phyloP scores from a whole-genome alignment of 176 grass and related monocot genomes.

The Dendrocalamus sinicus region DNA sequence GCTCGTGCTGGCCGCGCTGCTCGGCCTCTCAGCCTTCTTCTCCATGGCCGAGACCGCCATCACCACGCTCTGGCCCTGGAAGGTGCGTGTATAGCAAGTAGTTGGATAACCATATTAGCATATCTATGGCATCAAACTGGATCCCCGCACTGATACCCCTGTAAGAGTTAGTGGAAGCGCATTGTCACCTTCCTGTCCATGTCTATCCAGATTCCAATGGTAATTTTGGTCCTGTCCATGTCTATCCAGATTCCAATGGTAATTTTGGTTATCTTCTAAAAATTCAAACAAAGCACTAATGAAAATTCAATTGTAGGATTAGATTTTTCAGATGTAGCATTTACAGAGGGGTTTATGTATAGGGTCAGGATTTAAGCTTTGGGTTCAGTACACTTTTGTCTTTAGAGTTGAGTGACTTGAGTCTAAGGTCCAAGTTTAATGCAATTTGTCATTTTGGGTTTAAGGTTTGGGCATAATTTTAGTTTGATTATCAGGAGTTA shows the following conservation, averaged over 20 bases:
- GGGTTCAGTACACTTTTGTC: constrained; percentile 21
- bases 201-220: background rate
- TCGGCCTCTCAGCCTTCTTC: constrained; percentile 95
- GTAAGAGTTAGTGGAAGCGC: background rate
- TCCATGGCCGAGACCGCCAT: constrained; percentile 98
- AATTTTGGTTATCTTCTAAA: background rate
- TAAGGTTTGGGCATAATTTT: constrained; percentile 23
- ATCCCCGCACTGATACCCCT: background rate
- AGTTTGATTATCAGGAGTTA: background rate
- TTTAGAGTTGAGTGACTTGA: background rate
- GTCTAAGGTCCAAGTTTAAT: background rate
- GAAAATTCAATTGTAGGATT: background rate
- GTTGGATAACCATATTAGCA: background rate
- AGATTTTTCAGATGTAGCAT: background rate
- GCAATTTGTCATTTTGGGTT: background rate
- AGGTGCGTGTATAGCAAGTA: constrained; percentile 53
- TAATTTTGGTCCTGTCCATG: background rate
- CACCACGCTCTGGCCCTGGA: constrained; percentile 98
- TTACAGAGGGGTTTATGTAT: background rate
- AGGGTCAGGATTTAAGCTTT: background rate
- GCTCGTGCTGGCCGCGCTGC: constrained; percentile 60
- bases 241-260: constrained; percentile 1
- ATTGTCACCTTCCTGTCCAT: background rate
- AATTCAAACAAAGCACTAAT: background rate
- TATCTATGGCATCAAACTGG: background rate